Base-by-base conservation (phyloP, 768 basidiomycete species). In the Termitomyces bulborhizus region DNA sequence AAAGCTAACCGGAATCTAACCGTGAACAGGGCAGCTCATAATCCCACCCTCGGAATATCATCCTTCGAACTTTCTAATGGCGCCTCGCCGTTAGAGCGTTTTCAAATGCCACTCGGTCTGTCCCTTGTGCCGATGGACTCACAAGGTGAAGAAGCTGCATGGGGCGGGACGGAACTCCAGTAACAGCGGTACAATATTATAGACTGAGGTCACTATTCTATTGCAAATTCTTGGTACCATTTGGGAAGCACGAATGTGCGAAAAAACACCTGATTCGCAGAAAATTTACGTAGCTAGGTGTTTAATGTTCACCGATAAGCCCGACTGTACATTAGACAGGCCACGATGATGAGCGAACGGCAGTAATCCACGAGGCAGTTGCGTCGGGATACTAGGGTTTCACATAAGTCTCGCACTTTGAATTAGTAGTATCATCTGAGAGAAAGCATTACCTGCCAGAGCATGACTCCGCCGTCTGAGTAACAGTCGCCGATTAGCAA, bases 401-500 rank as follows among this genome's bases (percentile, higher is more conserved):
- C 9, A 39, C 9, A 51, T 54, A 21, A 47, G 46, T 21, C 51
- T 21, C 26, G 42, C 26, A 24, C 4, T n/a, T 8, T 13, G 7
- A 12, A 8, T n/a, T 34, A 2, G 3, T 37, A 9, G 4, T 16
- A 50, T 12, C 12, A 13, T 40, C n/a, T 0, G 29, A 51, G 43
- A 16, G 21, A 13, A 16, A 24, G 36, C 61, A 65, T 56, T 51
- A 71, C 70, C 68, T 73, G 58, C 73, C 73, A 75, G 39, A 69
- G 68, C 74, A 73, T 72, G 7, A 63, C 68, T 24, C 74, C 73
- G 13, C 65, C 73, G 42, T 65, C 72, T 71, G 41, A 50, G 44
- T 27, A 45, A 31, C 46, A 48, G 47, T 37, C 36, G 9, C 27
- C 15, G 24, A 44, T 60, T 27, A 60, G 44, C 48, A 52, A 21